Conservation (phyloP, 140 eudicot genomes). For the Anethum foeniculum region DNA sequence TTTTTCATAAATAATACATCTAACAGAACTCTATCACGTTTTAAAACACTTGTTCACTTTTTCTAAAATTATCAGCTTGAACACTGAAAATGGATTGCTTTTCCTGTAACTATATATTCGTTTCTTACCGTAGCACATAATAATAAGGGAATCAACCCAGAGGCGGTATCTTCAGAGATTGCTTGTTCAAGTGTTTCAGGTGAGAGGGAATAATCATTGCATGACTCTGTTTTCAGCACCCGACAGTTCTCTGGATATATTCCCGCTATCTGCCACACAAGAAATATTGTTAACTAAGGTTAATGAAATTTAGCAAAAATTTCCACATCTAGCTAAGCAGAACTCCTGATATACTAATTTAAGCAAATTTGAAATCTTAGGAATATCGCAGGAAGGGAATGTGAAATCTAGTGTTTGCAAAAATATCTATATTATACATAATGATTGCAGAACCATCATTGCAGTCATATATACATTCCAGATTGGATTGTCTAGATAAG, state of each 20-base stretch:
- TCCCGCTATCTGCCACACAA: constrained; percentile 70
- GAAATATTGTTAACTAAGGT: background rate
- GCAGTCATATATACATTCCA: background rate
- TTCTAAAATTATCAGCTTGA: background rate
- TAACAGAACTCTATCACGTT: background rate
- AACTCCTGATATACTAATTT: background rate
- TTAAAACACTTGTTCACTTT: background rate
- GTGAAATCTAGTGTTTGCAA: background rate
- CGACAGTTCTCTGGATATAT: constrained; percentile 68
- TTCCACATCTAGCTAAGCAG: background rate
- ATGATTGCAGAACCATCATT: background rate
- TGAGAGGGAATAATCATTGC: constrained; percentile 70
- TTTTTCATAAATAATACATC: background rate
- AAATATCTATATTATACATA: background rate
- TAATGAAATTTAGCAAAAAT: background rate
- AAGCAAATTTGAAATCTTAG: background rate
- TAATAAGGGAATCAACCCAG: constrained; percentile 80
- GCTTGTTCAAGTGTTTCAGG: constrained; percentile 60
- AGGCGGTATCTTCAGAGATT: constrained; percentile 48
- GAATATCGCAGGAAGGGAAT: background rate
- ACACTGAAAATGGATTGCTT: background rate
- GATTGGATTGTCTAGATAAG: background rate
- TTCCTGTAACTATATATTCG: background rate
- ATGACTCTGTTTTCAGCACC: constrained; percentile 56
- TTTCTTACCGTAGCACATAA: constrained; percentile 89